Conservation (phyloP, 1,284 basidiomycete species). For the Laetiporus sulphureus region DNA sequence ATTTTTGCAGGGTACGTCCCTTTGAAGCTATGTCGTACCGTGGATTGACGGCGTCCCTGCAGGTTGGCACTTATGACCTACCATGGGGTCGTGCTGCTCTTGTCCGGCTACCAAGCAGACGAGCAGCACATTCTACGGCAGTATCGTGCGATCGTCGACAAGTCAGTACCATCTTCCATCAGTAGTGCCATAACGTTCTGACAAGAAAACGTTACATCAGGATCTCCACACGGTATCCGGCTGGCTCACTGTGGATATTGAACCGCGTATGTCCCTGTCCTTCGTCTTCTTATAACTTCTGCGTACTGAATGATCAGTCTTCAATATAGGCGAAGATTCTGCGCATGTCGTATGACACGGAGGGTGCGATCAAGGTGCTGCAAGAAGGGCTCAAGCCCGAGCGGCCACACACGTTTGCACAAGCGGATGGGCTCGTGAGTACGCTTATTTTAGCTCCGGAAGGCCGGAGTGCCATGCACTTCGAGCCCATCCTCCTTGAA, state of each 20-base stretch:
- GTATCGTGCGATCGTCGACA: constrained; percentile 56
- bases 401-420: constrained; percentile 48
- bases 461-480: not conserved
- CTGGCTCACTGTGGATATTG: constrained; percentile 68
- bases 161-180: constrained; percentile 28
- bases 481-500: too few relatives aligned
- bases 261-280: constrained; percentile 50
- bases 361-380: constrained; percentile 56
- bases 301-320: not conserved
- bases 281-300: not conserved
- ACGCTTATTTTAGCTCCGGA: not conserved
- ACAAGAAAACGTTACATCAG: constrained; percentile 20
- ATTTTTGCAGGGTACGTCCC: constrained; percentile 65
- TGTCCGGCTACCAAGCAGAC: constrained; percentile 70
- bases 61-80: constrained; percentile 79
- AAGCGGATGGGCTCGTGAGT: constrained; percentile 64
- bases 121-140: constrained; percentile 56
- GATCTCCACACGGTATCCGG: constrained; percentile 52
- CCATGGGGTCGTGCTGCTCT: constrained; percentile 60
- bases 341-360: constrained; percentile 59
- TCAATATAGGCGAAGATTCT: constrained; percentile 58
- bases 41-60: not conserved
- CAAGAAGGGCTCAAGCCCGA: constrained; percentile 50
- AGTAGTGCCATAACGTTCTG: not conserved
- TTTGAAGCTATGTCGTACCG: too few relatives aligned